Evolutionary conservation across 1,284 basidiomycete genomes (phyloP).

Genomic region (Takashimella tepidaria): DNA sequence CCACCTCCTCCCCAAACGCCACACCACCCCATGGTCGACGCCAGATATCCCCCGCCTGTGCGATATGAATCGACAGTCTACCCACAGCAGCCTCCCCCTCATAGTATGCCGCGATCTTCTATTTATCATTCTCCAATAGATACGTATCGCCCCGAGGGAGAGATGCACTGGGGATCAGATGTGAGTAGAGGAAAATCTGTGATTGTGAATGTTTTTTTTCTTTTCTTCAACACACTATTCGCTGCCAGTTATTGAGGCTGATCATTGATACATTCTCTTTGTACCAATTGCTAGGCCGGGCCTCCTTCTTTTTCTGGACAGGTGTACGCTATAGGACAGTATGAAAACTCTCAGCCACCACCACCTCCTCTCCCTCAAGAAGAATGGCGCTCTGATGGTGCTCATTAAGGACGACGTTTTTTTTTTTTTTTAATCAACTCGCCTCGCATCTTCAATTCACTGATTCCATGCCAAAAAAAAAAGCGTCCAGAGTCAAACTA

Average conservation of each 20-base stretch:
- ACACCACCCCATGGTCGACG: conserved; percentile 6
- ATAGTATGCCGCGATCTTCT: conserved; percentile 21
- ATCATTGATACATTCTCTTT: background rate
- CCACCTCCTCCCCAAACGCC: conserved; percentile 5
- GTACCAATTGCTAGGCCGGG: conserved; percentile 6
- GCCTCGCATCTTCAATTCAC: no score
- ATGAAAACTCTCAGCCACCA: background rate
- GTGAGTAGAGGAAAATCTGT: background rate
- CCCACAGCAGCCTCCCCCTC: conserved; percentile 18
- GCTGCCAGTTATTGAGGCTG: no score
- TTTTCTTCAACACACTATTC: background rate
- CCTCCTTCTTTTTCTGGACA: conserved; percentile 7
- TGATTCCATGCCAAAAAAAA: no score
- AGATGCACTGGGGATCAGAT: conserved; percentile 3
- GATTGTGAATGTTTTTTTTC: background rate
- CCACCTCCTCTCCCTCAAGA: background rate
- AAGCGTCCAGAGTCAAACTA: no score
- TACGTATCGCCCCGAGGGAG: conserved; percentile 1
- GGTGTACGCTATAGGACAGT: conserved; percentile 3
- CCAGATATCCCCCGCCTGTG: conserved; percentile 19
- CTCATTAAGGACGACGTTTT: no score
- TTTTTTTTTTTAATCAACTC: no score
- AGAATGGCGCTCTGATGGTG: background rate
- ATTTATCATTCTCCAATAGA: conserved; percentile 8
- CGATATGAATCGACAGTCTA: conserved; percentile 35